Base-by-base conservation (phyloP, 441 rosid genomes). In the Corymbia calophylla region DNA sequence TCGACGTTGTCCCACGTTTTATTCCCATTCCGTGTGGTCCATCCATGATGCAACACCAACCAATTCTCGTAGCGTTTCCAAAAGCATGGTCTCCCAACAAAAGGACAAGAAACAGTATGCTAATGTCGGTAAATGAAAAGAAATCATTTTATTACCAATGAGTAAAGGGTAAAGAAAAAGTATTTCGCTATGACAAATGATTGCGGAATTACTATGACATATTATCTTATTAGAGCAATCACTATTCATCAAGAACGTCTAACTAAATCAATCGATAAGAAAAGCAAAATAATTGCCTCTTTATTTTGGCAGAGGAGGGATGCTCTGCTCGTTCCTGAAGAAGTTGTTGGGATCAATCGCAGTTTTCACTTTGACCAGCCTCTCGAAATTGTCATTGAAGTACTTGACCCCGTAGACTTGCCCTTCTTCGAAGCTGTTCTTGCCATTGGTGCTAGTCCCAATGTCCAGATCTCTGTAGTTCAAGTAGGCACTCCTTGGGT, bases 251-350 rank as follows among this genome's bases (percentile, higher is more conserved):
- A 5, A 66, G 44, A 70, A 35, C 29, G 5, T 39, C 2, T 6
- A 35, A 21, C 48, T 35, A 19, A 35, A 70, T 70, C 48, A 68
- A 29, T 60, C 31, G 15, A 27, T 11, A 27, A 60, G 66, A 60
- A 60, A 60, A 60, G n/a, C 11, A 58, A 60, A 60, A 5, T 14
- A n/a, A 60, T 60, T 11, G 66, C 31, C 66, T 60, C 66, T 60
- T 60, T 5, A 60, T 10, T 27, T 62, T 14, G 68, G 68, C 73
- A 66, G 84, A 39, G 84, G 1, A 39, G 89, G 90, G 35, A 89
- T 89, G 84, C 90, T 89, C 90, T 86, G 90, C 88, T 89, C 85
- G 35, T 89, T 62, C 90, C 90, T 89, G 35, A 89, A 89, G 88
- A 89, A 89, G 81, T 89, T 86, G 17, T 47, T 53, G 31, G 90